Evolutionary conservation across 495 filamentous ascomycete species (phyloP).

Genomic region (Penicillium malachiteum): DNA sequence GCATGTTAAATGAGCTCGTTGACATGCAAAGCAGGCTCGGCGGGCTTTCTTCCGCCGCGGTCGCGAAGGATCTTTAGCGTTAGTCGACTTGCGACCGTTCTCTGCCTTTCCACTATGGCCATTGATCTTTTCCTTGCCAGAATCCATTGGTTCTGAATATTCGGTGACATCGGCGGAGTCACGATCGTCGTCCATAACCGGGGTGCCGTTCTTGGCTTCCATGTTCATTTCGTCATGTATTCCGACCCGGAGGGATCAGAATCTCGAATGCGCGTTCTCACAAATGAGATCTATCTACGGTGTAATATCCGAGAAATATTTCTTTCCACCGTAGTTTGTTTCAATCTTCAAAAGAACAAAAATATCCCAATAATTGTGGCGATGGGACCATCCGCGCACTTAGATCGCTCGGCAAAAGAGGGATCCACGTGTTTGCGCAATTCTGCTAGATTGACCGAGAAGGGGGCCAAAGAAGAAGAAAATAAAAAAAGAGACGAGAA

Average conservation of each 20-base stretch:
- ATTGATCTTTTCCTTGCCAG: constrained; percentile 54
- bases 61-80: constrained; percentile 81
- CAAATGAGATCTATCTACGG: background rate
- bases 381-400: constrained; percentile 24
- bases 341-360: background rate
- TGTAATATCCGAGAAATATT: background rate
- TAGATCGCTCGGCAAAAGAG: constrained; percentile 18
- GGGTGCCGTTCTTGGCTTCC: constrained; percentile 46
- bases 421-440: constrained; percentile 20
- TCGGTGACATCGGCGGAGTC: constrained; percentile 55
- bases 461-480: background rate
- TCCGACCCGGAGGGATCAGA: background rate
- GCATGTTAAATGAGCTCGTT: constrained; percentile 95
- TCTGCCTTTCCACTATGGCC: constrained; percentile 58
- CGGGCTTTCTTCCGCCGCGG: constrained; percentile 94
- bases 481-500: background rate
- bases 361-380: constrained; percentile 20
- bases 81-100: constrained; percentile 53
- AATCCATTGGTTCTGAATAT: constrained; percentile 31
- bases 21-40: constrained; percentile 93
- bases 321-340: constrained; percentile 1
- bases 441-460: background rate
- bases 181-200: constrained; percentile 48
- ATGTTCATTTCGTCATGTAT: constrained; percentile 52
- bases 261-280: background rate